phyloP scores from a whole-genome alignment of 768 basidiomycete species.

The Pilatotrama ljubarskyi region DNA sequence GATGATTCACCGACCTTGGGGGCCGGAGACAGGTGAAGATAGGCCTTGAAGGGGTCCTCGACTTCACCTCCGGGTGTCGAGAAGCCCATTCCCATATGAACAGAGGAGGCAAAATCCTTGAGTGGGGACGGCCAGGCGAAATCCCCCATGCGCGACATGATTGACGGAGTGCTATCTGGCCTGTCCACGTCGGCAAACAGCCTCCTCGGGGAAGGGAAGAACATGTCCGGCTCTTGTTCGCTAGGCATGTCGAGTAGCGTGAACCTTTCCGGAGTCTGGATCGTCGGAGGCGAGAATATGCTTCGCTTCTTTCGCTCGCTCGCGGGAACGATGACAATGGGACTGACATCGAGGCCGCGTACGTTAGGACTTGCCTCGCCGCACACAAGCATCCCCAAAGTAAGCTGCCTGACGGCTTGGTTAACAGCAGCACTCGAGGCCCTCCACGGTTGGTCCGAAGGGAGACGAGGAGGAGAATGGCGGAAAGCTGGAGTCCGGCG shows the following conservation, averaged over 20 bases:
- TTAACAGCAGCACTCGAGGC: slow-evolving; percentile 58
- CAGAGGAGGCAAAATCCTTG: neutral
- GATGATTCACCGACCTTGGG: slow-evolving; percentile 4
- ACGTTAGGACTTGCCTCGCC: slow-evolving; percentile 45
- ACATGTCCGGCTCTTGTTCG: slow-evolving; percentile 7
- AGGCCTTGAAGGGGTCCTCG: slow-evolving; percentile 11
- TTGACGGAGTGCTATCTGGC: slow-evolving; percentile 15
- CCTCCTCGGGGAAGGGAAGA: slow-evolving; percentile 22
- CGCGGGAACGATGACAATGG: slow-evolving; percentile 32
- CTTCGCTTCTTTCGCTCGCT: slow-evolving; percentile 39
- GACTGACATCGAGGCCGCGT: slow-evolving; percentile 37
- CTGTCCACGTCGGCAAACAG: slow-evolving; percentile 22
- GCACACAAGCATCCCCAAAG: slow-evolving; percentile 61
- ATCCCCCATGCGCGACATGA: slow-evolving; percentile 9
- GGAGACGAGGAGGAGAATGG: slow-evolving; percentile 72
- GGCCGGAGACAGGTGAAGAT: neutral
- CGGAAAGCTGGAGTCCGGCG: slow-evolving; percentile 73
- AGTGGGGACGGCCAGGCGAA: neutral
- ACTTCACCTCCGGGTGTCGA: neutral
- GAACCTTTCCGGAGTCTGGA: neutral
- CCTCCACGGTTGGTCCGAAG: slow-evolving; percentile 81
- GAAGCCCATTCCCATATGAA: neutral
- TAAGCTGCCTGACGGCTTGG: slow-evolving; percentile 52
- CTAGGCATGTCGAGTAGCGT: slow-evolving; percentile 15
- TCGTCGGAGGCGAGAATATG: slow-evolving; percentile 38